Evolutionary conservation across 768 basidiomycete genomes (phyloP).

Genomic region (Asterophora lycoperdoides): DNA sequence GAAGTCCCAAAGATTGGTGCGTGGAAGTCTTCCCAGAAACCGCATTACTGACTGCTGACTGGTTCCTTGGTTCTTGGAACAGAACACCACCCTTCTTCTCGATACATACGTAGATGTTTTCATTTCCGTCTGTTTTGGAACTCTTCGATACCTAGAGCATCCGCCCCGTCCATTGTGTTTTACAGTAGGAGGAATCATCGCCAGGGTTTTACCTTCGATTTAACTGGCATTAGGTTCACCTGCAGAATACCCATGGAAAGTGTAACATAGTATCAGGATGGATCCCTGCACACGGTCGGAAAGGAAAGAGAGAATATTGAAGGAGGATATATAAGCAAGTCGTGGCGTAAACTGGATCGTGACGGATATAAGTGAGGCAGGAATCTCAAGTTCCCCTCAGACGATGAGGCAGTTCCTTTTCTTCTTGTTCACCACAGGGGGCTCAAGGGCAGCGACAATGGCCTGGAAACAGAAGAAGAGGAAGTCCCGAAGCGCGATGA

Average conservation of each 20-base stretch:
- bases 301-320: constrained; percentile 37
- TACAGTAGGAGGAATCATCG: background rate
- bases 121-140: background rate
- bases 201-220: background rate
- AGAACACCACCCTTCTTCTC: background rate
- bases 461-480: constrained; percentile 49
- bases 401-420: constrained; percentile 79
- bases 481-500: constrained; percentile 9
- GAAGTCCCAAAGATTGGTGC: too few species aligned
- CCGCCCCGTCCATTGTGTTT: too few species aligned
- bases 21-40: too few species aligned
- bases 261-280: constrained; percentile 15
- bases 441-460: constrained; percentile 97
- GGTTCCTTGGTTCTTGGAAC: background rate
- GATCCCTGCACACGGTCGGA: constrained; percentile 26
- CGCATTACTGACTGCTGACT: background rate
- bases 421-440: constrained; percentile 85
- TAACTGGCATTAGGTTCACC: background rate
- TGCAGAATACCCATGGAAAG: constrained; percentile 18
- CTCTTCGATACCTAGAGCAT: too few species aligned
- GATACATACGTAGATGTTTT: background rate
- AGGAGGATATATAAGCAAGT: constrained; percentile 44
- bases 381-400: constrained; percentile 39
- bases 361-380: constrained; percentile 22
- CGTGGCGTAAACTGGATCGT: constrained; percentile 38